Evolutionary conservation across 2,329 filamentous ascomycete species (phyloP).

Genomic region (Xylogone sp.): DNA sequence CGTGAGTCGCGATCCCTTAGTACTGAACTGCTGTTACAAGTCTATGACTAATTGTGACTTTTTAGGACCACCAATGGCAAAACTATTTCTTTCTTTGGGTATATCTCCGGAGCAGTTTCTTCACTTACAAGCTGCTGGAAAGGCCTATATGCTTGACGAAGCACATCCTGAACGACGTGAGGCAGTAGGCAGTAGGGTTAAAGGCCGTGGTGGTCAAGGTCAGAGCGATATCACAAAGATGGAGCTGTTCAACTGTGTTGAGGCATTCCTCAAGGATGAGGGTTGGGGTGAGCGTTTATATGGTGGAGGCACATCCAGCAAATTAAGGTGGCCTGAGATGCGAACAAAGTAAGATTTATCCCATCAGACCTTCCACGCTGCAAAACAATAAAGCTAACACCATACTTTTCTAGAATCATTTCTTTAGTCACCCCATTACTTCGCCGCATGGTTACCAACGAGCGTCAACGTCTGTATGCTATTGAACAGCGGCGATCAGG

Average conservation of each 20-base stretch:
- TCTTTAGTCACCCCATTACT: slow-evolving; percentile 23
- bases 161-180: slow-evolving; percentile 23
- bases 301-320: slow-evolving; percentile 13
- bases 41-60: slow-evolving; percentile 3
- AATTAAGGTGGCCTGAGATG: slow-evolving; percentile 24
- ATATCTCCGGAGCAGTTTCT: slow-evolving; percentile 24
- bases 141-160: slow-evolving; percentile 27
- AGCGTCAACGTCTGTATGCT: slow-evolving; percentile 27
- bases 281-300: slow-evolving; percentile 27
- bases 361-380: neutral
- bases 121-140: slow-evolving; percentile 26
- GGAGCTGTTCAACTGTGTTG: slow-evolving; percentile 23
- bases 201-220: slow-evolving; percentile 15
- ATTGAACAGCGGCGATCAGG: slow-evolving; percentile 11
- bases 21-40: neutral
- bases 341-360: slow-evolving; percentile 26
- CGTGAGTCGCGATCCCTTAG: slow-evolving; percentile 13
- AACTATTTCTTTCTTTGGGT: slow-evolving; percentile 23
- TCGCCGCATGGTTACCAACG: slow-evolving; percentile 30
- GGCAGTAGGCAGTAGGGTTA: slow-evolving; percentile 20
- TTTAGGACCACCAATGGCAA: slow-evolving; percentile 25
- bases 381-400: slow-evolving; percentile 9
- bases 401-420: slow-evolving; percentile 17
- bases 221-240: slow-evolving; percentile 24
- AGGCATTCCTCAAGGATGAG: slow-evolving; percentile 24